Conservation (phyloP, 345 rosid species). For the Carallia brachiata region DNA sequence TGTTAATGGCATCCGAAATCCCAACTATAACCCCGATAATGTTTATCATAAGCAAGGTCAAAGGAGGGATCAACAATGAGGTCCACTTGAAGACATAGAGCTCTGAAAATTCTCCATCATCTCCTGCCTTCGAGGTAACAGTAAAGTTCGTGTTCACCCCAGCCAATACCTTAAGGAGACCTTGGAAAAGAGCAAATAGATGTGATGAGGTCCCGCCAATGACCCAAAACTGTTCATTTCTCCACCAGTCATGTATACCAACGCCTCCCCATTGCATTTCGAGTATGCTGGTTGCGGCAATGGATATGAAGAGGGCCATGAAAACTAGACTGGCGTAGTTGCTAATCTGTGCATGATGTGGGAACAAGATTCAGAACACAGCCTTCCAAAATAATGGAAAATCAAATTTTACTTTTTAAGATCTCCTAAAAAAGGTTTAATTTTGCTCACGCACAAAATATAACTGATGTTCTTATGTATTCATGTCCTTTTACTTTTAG, state of each 20-base stretch:
- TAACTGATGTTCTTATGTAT: background rate
- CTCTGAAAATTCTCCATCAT: slow-evolving; percentile 61
- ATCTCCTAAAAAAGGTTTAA: background rate
- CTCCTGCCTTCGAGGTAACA: slow-evolving; percentile 62
- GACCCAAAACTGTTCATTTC: slow-evolving; percentile 77
- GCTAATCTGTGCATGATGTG: slow-evolving; percentile 44
- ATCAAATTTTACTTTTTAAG: background rate
- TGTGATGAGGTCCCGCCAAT: slow-evolving; percentile 67
- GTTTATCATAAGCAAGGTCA: slow-evolving; percentile 54
- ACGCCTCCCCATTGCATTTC: slow-evolving; percentile 84
- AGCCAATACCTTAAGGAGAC: slow-evolving; percentile 67
- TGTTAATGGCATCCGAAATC: slow-evolving; percentile 56
- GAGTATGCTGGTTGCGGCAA: slow-evolving; percentile 56
- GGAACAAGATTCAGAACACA: background rate
- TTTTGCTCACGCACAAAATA: background rate
- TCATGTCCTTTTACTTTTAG: background rate
- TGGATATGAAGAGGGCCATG: slow-evolving; percentile 56
- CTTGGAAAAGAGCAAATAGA: slow-evolving; percentile 65
- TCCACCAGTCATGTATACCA: slow-evolving; percentile 76
- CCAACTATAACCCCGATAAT: slow-evolving; percentile 59
- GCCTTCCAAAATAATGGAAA: background rate
- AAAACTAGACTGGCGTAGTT: slow-evolving; percentile 54
- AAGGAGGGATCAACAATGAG: slow-evolving; percentile 52
- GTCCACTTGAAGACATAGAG: slow-evolving; percentile 71
- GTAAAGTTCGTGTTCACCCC: slow-evolving; percentile 66